phyloP scores from a whole-genome alignment of 768 basidiomycete genomes.

The Kwoniella sp. region DNA sequence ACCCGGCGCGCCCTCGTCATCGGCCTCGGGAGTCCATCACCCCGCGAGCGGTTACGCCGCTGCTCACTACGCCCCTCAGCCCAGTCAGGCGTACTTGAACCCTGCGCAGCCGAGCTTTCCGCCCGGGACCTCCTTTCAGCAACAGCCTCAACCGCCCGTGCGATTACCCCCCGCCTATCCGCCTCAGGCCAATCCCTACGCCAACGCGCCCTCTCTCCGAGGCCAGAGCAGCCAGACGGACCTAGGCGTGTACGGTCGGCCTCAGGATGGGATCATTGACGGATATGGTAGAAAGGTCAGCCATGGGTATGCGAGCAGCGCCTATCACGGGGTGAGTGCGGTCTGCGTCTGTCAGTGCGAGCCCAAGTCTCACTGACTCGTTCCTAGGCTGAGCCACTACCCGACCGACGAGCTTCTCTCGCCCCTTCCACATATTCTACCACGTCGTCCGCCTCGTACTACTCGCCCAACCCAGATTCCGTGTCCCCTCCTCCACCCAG shows the following conservation, averaged over 20 bases:
- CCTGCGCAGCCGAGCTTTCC: constrained; percentile 43
- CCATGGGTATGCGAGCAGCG: constrained; percentile 10
- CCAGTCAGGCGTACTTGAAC: constrained; percentile 18
- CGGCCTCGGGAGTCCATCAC: constrained; percentile 4
- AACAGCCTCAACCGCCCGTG: constrained; percentile 13
- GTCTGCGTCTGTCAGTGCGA: background rate
- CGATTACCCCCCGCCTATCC: constrained; percentile 10
- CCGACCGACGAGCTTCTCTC: constrained; percentile 34
- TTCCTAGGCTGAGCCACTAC: background rate
- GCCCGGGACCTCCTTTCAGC: constrained; percentile 19
- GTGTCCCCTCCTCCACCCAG: constrained; percentile 26
- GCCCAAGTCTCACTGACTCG: background rate
- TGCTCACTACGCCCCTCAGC: constrained; percentile 2
- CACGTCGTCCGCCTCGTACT: constrained; percentile 31
- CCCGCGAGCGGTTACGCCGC: background rate
- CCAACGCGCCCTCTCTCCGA: too few species aligned
- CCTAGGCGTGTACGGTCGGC: constrained; percentile 1
- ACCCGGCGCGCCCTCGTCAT: constrained; percentile 1
- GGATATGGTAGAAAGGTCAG: constrained; percentile 11
- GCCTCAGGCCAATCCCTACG: too few species aligned
- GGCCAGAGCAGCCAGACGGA: too few species aligned
- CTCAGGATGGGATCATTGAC: background rate
- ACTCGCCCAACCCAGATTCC: constrained; percentile 31
- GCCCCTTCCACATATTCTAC: constrained; percentile 36
- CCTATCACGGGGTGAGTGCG: constrained; percentile 9